Evolutionary conservation across 495 filamentous ascomycete genomes (phyloP), one percentile per base, ranked within the genome.

Genomic region (Evernia prunastri): DNA sequence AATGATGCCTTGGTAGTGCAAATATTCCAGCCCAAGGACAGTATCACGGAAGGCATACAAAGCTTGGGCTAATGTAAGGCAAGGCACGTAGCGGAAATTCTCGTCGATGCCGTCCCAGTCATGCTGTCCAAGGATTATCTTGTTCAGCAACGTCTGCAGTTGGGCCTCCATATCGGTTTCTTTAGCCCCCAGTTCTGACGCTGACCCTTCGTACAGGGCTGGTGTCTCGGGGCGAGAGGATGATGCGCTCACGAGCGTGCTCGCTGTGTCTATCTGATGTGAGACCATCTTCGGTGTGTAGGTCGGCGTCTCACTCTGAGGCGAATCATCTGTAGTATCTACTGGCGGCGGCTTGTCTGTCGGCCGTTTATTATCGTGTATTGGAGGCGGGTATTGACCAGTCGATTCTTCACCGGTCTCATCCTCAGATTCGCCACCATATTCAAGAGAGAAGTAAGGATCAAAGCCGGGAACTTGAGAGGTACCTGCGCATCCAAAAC

Each of bases 1-100:
- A 51, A 97, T 91, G 51, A 99, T 93, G 37, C 92, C 92, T 75
- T 97, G 90, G 69, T 91, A 97, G 69, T 99, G 94, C 9, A 99
- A 81, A 72, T 96, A 97, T 71, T 97, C 95, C 33, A 99, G 76
- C 31, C 94, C 94, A 31, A 97, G 81, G 1, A 99, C 87, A 0
- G 95, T 96, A 72, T 97, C 94, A 51, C 94, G 81, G 75, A 99
- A 97, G 1, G 89, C 90, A 36, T 84, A 85, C 27, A 92, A 86
- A n/a, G 92, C 88, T 70, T 92, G 83, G n/a, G 81, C 79, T 31
- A 97, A 78, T 13, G 93, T 96, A 71, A 97, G 84, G 72, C 90
- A 90, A 23, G 94, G 94, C 7, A 97, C 92, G 70, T 93, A 94
- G 20, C 85, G 88, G 73, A 88, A 88, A 68, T 96, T 91, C 61